Conservation (phyloP, 305 asterid species). For the Fraxinus albicans region DNA sequence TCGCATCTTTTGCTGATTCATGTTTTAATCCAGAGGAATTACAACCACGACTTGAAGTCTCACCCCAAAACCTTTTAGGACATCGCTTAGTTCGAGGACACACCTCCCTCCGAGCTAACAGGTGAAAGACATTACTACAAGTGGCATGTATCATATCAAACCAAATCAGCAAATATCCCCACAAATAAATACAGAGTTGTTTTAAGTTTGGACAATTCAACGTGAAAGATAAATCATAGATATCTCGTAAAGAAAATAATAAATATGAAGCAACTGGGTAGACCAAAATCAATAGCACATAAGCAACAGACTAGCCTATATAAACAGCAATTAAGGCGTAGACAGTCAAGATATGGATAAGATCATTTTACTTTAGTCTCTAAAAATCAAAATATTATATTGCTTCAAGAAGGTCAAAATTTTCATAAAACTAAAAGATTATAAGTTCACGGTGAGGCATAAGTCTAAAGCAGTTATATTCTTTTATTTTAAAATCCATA, state of each 20-base stretch:
- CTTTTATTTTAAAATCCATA: not conserved
- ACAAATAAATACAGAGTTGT: constrained; percentile 1
- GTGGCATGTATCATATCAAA: constrained; percentile 33
- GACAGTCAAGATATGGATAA: not conserved
- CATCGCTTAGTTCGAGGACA: constrained; percentile 68
- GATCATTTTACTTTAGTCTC: not conserved
- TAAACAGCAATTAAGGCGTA: constrained; percentile 9
- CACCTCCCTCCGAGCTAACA: constrained; percentile 82
- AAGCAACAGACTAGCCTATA: constrained; percentile 12
- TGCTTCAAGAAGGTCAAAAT: not conserved
- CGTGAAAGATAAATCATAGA: not conserved
- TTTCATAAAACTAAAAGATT: not conserved
- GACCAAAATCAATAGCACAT: not conserved
- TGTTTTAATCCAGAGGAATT: constrained; percentile 44
- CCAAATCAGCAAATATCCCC: constrained; percentile 1
- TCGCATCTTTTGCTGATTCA: constrained; percentile 64
- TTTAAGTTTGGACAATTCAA: not conserved
- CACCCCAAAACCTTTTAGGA: constrained; percentile 71
- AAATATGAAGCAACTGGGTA: not conserved
- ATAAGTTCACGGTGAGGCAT: not conserved
- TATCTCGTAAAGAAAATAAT: not conserved
- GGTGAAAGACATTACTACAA: constrained; percentile 60
- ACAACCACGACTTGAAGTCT: constrained; percentile 37
- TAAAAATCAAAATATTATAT: not conserved
- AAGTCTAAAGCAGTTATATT: not conserved